Conservation (phyloP, 768 basidiomycete species). For the Suillus americanus region DNA sequence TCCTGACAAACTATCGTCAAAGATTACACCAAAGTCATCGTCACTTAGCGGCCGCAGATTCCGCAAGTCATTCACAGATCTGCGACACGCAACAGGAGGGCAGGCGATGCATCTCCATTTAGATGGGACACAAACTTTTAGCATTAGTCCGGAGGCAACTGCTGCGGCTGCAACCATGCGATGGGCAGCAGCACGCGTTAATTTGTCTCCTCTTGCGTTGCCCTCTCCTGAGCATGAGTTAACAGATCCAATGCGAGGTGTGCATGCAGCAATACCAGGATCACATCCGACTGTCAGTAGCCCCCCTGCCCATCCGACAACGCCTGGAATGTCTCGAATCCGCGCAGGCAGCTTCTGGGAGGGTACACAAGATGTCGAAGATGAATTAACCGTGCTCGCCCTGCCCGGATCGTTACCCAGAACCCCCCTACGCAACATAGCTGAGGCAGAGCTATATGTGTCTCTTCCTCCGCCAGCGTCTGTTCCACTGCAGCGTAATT, state of each 20-base stretch:
- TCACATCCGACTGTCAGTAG: constrained; percentile 43
- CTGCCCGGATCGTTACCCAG: constrained; percentile 24
- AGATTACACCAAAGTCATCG: constrained; percentile 23
- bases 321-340: constrained; percentile 50
- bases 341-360: constrained; percentile 76
- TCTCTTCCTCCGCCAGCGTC: constrained; percentile 10
- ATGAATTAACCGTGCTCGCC: constrained; percentile 21
- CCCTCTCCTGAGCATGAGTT: constrained; percentile 92
- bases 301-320: constrained; percentile 36
- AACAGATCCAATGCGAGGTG: constrained; percentile 84
- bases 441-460: constrained; percentile 7
- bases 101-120: constrained; percentile 28
- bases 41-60: constrained; percentile 39
- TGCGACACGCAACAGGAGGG: constrained; percentile 30
- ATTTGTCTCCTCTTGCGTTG: constrained; percentile 82
- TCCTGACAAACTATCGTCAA: constrained; percentile 27
- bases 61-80: constrained; percentile 47
- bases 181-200: constrained; percentile 79
- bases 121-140: constrained; percentile 28
- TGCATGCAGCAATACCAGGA: constrained; percentile 65
- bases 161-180: constrained; percentile 81
- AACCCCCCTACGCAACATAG: constrained; percentile 19
- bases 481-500: constrained; percentile 22
- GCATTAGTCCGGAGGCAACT: constrained; percentile 50
- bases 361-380: constrained; percentile 63